Base-by-base conservation (phyloP, 768 basidiomycete species). In the Russula abietina region DNA sequence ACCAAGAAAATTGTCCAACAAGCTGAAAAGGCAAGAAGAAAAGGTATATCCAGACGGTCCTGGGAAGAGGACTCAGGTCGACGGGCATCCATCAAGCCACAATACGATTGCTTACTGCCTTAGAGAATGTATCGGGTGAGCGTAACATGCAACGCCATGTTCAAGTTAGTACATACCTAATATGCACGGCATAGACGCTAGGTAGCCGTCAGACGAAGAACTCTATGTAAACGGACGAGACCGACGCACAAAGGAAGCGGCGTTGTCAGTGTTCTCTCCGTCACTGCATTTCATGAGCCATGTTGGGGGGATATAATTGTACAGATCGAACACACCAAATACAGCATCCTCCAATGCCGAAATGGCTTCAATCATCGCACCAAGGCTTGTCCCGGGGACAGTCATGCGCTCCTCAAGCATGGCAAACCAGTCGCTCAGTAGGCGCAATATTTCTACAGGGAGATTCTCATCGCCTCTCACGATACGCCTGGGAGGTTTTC, bases 21-120 rank as follows among this genome's bases (percentile, higher is more conserved):
- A 89, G 78, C 71, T 91, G 88, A 79, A 91, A 88, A 1, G 88
- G 89, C 1, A 91, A 76, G 72, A 87, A 85, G 76, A 89, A 87
- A 2, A 89, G 79, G 71, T 88, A 91, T 26, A 86, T 70, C 86
- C 84, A 87, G 41, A 87, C 83, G 45, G 84, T 86, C 69, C 84
- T 75, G 55, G 7, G 10, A 32, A 24, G 10, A 46, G n/a, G 6
- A 5, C n/a, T 24, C 32, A 45, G 43, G 11, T 60, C 45, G 41
- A 33, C 22, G 11, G 14, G 51, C 50, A 19, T 38, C 6, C 19
- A 48, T 53, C 24, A n/a, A 19, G 39, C 19, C 22, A 53, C 19
- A 11, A 45, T 53, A 53, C 36, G 32, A 53, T 32, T 24, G 14
- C 59, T 60, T 24, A 60, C 51, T 60, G 59, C 26, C 51, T 60